Base-by-base conservation (phyloP, 1,139 yeast species). In the Starmera stellimalicola region DNA sequence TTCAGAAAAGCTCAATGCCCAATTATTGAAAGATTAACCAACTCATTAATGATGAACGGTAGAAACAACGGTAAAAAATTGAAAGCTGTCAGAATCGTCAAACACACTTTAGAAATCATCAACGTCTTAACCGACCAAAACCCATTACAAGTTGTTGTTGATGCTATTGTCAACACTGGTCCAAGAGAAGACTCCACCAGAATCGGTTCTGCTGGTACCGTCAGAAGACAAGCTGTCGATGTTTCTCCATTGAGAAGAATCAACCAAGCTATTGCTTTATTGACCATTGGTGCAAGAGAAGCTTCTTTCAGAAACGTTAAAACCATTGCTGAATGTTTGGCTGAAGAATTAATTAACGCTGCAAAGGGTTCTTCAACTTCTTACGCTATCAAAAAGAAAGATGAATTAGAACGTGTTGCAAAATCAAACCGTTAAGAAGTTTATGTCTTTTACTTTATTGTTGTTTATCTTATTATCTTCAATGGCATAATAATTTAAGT, bases 101-200 rank as follows among this genome's bases (percentile, higher is more conserved):
- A 91, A 80, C 98, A 91, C 78, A 91, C 98, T 60, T 75, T 91
- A 65, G 98, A 91, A 70, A 93, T 93, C 77, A 79, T 93, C 69
- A 70, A 82, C 79, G 91, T 93, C 57, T 80, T 93, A 67, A 88
- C 98, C 58, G 99, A 91, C 70, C 93, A 80, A 71, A 93, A 93
- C 95, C 99, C 99, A 65, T 69, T 93, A 70, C 99, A 93, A 77
- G 95, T 93, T 62, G 75, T 91, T 61, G 96, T 93, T 69, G 99
- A 93, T 61, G 99, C 98, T 58, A 82, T 93, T 63, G 88, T 87
- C 74, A 93, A 93, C 95, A 84, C 96, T 56, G 99, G 99, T 70
- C 94, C 98, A 70, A 87, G 98, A 79, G 99, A 93, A 79, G 99
- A 93, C 74, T 85, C 98, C 63, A 93, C 99, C 77, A 88, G 98